Evolutionary conservation across 2,329 filamentous ascomycete genomes (phyloP), one percentile per base, ranked within the genome.

Genomic region (Diaporthe citrichinensis): DNA sequence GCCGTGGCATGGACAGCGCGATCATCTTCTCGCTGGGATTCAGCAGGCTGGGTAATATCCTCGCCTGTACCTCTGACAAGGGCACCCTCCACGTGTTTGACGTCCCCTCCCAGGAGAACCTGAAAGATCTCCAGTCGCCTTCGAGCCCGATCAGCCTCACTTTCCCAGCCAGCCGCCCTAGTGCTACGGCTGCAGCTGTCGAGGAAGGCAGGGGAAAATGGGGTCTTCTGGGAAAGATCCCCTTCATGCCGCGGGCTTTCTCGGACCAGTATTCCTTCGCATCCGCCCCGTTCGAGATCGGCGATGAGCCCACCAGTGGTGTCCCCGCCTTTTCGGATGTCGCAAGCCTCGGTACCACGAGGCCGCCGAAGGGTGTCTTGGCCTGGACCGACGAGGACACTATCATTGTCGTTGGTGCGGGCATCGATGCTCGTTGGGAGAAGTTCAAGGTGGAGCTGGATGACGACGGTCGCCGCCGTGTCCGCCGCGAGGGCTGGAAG

Each of bases 41-140:
- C 83, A 97, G 94, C 28, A 96, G 96, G 0, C 92, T 92, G 0
- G 94, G 94, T 71, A 91, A 89, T 58, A 90, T 95, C 81, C 89
- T 98, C 15, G 97, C 97, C 36, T 96, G 95, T 77, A 98, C 96
- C 1, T 98, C 96, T 1, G 97, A 99, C 87, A 99, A 98, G 85
- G 96, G 95, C 8, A 99, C 96, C 0, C 88, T 99, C 15, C 97
- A 99, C 84, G 90, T 99, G 51, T 99, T 98, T 82, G 95, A 98
- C 81, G 89, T 98, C 1, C 93, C 93, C 5, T 89, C 90, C 76
- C 86, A 87, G 12, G 87, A 86, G 69, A 86, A 85, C 77, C 82
- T 84, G 58, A n/a, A 74, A 76, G 61, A 80, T 55, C 72, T 79
- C 73, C 73, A 75, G 57, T 71, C 76, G 46, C 53, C 65, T 59